Evolutionary conservation across 2,329 filamentous ascomycete genomes (phyloP), one percentile per base, ranked within the genome.

Genomic region (Aspergillus bombycis): DNA sequence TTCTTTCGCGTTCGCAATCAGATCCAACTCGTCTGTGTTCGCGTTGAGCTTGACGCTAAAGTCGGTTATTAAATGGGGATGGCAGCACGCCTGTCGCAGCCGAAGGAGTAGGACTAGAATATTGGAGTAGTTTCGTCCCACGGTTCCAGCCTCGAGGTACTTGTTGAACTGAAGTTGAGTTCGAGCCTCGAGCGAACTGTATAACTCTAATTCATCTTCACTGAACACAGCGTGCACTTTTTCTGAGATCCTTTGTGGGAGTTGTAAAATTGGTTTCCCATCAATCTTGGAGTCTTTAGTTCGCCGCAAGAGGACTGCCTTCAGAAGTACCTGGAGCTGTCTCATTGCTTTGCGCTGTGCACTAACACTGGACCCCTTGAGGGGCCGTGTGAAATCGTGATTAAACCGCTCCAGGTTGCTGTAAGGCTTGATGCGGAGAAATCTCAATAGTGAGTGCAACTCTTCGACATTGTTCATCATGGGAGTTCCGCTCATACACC

Each of bases 401-500:
- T 84, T 84, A 75, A 96, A 96, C 26, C 80, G 79, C 0, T 85
- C 79, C 79, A 85, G 85, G 16, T 86, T 81, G 69, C 85, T 86
- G 75, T 95, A 96, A 2, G 92, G 93, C 64, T 84, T 84, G 72
- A 96, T 94, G 2, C 84, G 83, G 19, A 96, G 82, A 71, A 96
- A 97, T 2, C 86, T 85, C 52, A 97, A 82, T 23, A 96, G 79
- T 0, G 92, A 91, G 71, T 87, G 93, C 3, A 96, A 82, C 70
- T 97, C 94, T 28, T 86, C 82, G 3, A 94, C 87, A 14, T 85
- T 88, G 70, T 97, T 97, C 90, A 95, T 95, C 90, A 94, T 93
- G 0, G 92, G 92, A 0, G 92, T 95, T 30, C 92, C 92, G 38
- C 89, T 92, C 75, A 94, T 85, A 72, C 90, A 93, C 80, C 91